Conservation (phyloP, 352 stramenopile species). For the Phytopythium mirpurense region DNA sequence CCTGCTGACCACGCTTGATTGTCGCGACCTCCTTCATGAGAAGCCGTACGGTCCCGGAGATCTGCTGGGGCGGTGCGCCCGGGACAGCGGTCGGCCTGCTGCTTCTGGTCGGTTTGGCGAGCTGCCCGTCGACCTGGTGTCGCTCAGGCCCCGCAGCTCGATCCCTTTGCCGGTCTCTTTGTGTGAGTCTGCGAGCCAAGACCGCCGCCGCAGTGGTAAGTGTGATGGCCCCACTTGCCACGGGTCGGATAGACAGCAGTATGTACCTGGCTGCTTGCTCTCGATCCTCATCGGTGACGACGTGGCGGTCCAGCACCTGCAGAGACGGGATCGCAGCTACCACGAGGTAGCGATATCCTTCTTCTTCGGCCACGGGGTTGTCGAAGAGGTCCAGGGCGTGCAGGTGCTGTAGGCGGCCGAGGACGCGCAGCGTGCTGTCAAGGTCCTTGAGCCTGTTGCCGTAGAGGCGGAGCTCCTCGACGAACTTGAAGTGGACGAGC, state of each 20-base stretch:
- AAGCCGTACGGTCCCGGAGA: constrained; percentile 68
- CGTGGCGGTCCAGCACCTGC: constrained; percentile 70
- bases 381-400: constrained; percentile 76
- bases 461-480: constrained; percentile 72
- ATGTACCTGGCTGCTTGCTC: constrained; percentile 26
- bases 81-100: constrained; percentile 14
- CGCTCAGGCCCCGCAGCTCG: neutral
- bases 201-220: no score
- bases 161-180: neutral
- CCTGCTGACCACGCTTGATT: constrained; percentile 43
- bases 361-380: constrained; percentile 78
- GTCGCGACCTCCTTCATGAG: constrained; percentile 58
- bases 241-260: no score
- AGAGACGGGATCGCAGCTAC: constrained; percentile 72
- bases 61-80: constrained; percentile 30
- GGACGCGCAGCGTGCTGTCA: constrained; percentile 33
- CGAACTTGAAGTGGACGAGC: constrained; percentile 65
- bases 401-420: constrained; percentile 59
- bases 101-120: constrained; percentile 11
- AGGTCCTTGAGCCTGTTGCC: constrained; percentile 83
- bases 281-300: constrained; percentile 72
- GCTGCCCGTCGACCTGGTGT: neutral
- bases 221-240: no score
- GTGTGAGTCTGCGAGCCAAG: no score
- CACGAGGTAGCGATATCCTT: constrained; percentile 81